Evolutionary conservation across 2,329 filamentous ascomycete genomes (phyloP), one percentile per base, ranked within the genome.

Genomic region (Lecanicillium sp.): DNA sequence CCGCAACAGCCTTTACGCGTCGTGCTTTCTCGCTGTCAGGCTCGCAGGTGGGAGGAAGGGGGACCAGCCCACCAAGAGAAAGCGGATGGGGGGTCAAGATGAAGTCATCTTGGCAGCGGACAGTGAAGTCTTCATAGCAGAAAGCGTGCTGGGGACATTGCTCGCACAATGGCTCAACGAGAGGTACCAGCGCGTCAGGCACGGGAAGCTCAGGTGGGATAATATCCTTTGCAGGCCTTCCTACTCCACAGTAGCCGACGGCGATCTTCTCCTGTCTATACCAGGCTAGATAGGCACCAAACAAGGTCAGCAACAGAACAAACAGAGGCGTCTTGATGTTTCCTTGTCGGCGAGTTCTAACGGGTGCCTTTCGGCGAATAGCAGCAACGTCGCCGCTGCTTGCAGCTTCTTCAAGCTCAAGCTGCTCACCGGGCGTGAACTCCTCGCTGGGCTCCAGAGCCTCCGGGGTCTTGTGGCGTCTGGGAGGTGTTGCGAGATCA

Each of bases 231-330:
- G 70, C 75, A 34, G 77, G 68, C 38, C 80, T 76, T 17, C 84
- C 92, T 38, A 94, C 75, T 11, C 89, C 88, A 56, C 92, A 98
- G 56, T 94, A 98, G 25, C 94, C 92, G 15, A 96, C 86, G 13
- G 86, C 83, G n/a, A 95, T 68, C 70, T 96, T 96, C 62, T 98
- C 92, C 56, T 95, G 86, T 35, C 90, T 74, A 67, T 89, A 98
- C 75, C 89, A 92, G 8, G 76, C 76, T 20, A 73, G 83, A 46
- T 94, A 86, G 1, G 82, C 78, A 22, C 74, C 74, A 6, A 92
- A 59, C 9, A 92, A 62, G 0, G 83, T 80, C 15, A 84, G 56
- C 3, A 90, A 57, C 3, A 95, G 68, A 5, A 88, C 75, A 57
- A 78, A 78, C 3, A 90, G 68, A 13, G 86, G 81, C 1, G 77